Base-by-base conservation (phyloP, 495 filamentous ascomycete species). In the Chaetomium fimeti region DNA sequence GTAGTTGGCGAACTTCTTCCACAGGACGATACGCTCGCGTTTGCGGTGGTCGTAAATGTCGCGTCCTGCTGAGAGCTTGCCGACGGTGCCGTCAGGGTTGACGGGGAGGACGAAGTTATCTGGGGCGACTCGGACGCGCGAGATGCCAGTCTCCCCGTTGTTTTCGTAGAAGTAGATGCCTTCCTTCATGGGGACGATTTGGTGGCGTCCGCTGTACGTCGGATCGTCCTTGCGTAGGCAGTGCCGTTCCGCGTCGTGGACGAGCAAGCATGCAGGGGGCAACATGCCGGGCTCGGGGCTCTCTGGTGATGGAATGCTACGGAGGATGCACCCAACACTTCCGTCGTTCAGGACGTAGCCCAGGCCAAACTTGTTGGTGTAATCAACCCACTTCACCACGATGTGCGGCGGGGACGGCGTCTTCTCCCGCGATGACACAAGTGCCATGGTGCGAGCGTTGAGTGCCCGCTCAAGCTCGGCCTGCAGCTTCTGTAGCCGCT, bases 321-420 rank as follows among this genome's bases (percentile, higher is more conserved):
- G 90, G 60, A 92, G 88, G 18, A 93, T 87, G 67, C 89, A 92
- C 5, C 90, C 91, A 43, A 92, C 87, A 57, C 88, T 91, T 12
- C 91, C 91, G 71, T 94, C 90, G 55, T 89, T 91, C 38, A 96
- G 75, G 45, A 93, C 90, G 66, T 95, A 96, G 5, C 91, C 91
- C 45, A 93, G 82, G 1, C 91, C 91, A 69, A 92, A 93, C 67
- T 91, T 91, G 74, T 94, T 94, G 28, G 91, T 92, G 68, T 94
- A 96, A 69, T 96, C 91, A n/a, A 96, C 91, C 91, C 91, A 96
- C 72, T 93, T 94, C 25, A 92, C 88, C 25, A 96, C 89, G 32
- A 88, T 80, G 36, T 81, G 79, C 7, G 82, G 81, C 20, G 74
- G 73, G 0, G 79, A 64, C 27, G 78, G 76, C 4, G 76, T 71